A percentile compares a stretch with the other conserved stretches of the same genome.
Evolutionary conservation across 345 rosid genomes (phyloP).

Genomic region (Euphorbia tirucalli): DNA sequence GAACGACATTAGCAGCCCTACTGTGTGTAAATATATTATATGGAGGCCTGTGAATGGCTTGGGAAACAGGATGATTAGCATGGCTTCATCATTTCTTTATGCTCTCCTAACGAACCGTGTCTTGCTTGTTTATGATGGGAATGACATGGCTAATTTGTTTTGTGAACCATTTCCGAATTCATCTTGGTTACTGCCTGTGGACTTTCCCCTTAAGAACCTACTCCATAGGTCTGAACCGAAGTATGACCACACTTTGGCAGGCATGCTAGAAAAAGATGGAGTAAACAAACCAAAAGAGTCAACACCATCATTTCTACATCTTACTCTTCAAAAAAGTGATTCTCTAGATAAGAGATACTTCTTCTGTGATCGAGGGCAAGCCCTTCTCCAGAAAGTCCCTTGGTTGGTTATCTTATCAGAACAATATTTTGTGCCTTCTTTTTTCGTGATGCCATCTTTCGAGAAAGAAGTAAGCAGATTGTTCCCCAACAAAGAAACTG

Average conservation of each 20-base stretch:
- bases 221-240: constrained; percentile 1
- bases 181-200: constrained; percentile 21
- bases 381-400: constrained; percentile 15
- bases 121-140: constrained; percentile 12
- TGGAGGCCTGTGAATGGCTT: constrained; percentile 26
- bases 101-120: constrained; percentile 24
- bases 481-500: constrained; percentile 28
- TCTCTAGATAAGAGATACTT: constrained; percentile 9
- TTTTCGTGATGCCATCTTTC: constrained; percentile 21
- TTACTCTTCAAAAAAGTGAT: not conserved
- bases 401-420: constrained; percentile 27
- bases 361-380: constrained; percentile 17
- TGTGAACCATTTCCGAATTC: constrained; percentile 27
- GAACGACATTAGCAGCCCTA: not conserved
- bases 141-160: constrained; percentile 25
- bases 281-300: not conserved
- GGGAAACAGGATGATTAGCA: constrained; percentile 29
- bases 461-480: constrained; percentile 5
- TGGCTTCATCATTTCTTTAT: constrained; percentile 25
- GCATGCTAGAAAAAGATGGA: not conserved
- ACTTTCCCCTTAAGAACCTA: constrained; percentile 9
- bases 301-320: constrained; percentile 4
- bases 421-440: constrained; percentile 27
- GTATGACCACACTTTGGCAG: no score
- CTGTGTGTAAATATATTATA: constrained; percentile 18